These are phyloP conservation scores for Phytopythium delawarense DNA, from an alignment of 352 stramenopile species.

Conservation along the genomic window DNA sequence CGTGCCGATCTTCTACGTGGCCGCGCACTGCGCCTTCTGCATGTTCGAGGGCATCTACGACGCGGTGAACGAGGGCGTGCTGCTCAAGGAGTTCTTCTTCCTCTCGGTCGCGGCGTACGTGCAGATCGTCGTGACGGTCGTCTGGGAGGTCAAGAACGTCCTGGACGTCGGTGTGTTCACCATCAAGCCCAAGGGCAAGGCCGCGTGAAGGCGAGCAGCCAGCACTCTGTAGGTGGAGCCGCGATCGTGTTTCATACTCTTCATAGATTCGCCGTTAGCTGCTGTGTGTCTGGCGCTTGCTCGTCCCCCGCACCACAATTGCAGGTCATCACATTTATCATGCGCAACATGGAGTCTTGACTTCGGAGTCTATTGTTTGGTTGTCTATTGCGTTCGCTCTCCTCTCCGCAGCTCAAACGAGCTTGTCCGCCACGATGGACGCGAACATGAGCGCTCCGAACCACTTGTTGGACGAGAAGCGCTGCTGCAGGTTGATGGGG, in stretches of 20 bases:
- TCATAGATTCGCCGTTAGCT: not conserved
- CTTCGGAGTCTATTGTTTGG: not conserved
- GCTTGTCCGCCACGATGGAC: constrained; percentile 77
- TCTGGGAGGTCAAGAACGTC: constrained; percentile 85
- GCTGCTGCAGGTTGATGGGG: constrained; percentile 88
- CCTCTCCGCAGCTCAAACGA: constrained; percentile 25
- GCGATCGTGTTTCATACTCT: not conserved
- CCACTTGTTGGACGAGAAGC: constrained; percentile 94
- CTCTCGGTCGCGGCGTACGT: constrained; percentile 80
- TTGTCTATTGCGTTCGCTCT: not conserved
- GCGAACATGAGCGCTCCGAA: constrained; percentile 82
- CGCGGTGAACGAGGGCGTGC: constrained; percentile 73
- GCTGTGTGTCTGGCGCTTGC: not conserved
- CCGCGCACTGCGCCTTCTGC: constrained; percentile 75
- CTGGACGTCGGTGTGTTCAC: constrained; percentile 81
- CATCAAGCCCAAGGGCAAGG: constrained; percentile 39
- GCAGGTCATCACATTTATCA: not conserved
- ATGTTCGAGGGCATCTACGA: constrained; percentile 83
- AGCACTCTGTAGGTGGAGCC: not conserved
- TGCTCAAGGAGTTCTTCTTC: constrained; percentile 88
- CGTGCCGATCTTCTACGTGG: constrained; percentile 88
- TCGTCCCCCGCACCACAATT: no score
- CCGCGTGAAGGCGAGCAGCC: constrained; percentile 9
- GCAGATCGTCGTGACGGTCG: constrained; percentile 85
- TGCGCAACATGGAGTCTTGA: not conserved